Conservation (phyloP, 192 early-diverging fungal genomes). For the Entophlyctis helioformis region DNA sequence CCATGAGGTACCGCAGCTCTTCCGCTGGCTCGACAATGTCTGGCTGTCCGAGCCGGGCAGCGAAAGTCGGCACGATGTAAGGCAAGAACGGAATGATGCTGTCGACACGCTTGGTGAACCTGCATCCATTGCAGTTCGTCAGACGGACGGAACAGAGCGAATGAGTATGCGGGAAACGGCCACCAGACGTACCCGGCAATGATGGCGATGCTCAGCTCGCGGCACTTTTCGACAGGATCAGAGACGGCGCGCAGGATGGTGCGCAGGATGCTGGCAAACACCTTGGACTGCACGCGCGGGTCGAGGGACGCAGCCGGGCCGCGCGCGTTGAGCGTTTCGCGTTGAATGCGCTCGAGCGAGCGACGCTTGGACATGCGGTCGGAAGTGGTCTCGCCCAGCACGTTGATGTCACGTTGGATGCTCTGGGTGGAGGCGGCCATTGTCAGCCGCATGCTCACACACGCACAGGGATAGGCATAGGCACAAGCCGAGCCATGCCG, state of each 20-base stretch:
- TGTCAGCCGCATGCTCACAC: no score
- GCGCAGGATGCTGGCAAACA: slow-evolving; percentile 15
- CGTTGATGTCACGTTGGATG: slow-evolving; percentile 35
- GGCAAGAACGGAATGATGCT: slow-evolving; percentile 19
- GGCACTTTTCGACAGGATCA: slow-evolving; percentile 32
- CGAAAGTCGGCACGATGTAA: slow-evolving; percentile 27
- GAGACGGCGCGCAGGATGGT: slow-evolving; percentile 17
- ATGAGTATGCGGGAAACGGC: no score
- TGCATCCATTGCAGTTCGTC: no score
- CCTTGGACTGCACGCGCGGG: not conserved
- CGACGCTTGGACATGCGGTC: slow-evolving; percentile 28
- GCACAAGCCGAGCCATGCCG: no score
- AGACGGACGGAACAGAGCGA: no score
- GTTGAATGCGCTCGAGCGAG: slow-evolving; percentile 28
- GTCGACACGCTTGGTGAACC: slow-evolving; percentile 11
- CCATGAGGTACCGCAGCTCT: slow-evolving; percentile 32
- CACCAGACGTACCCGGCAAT: slow-evolving; percentile 13
- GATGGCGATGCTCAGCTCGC: slow-evolving; percentile 25
- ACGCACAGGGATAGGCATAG: no score
- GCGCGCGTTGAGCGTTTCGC: slow-evolving; percentile 15
- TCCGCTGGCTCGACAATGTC: slow-evolving; percentile 38
- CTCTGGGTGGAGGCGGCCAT: no score
- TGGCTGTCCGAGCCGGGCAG: slow-evolving; percentile 22
- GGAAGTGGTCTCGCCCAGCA: slow-evolving; percentile 27
- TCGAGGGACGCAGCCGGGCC: slow-evolving; percentile 1